Percentiles rank a stretch among this genome's conserved stretches.
These are phyloP conservation scores for Tulasnella sp. DNA, from an alignment of 768 basidiomycete species.

Conservation along the genomic window DNA sequence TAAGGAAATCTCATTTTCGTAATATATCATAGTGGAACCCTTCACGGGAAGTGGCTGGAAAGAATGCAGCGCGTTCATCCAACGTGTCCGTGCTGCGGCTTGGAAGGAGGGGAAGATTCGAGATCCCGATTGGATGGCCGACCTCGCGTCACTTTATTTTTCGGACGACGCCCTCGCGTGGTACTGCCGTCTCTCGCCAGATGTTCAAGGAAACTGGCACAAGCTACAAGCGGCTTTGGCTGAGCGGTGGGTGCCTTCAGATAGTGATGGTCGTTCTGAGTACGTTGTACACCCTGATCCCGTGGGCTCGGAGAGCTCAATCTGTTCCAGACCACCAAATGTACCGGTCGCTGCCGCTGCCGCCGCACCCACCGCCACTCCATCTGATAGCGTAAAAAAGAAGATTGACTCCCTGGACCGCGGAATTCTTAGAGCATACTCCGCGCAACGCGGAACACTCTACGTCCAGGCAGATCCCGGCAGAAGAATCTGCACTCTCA, in stretches of 20 bases:
- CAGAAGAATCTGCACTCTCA: background rate
- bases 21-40: background rate
- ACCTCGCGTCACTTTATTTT: background rate
- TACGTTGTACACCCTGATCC: background rate
- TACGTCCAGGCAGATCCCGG: background rate
- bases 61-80: conserved; percentile 6
- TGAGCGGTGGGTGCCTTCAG: background rate
- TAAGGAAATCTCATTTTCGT: too few relatives aligned
- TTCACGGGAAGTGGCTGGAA: background rate
- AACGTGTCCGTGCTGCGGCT: background rate
- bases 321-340: background rate
- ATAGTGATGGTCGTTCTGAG: background rate
- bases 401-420: background rate
- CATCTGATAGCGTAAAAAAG: background rate
- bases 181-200: background rate
- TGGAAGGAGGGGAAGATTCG: conserved; percentile 13
- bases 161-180: background rate
- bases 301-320: background rate
- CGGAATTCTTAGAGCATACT: background rate
- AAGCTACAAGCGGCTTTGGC: background rate
- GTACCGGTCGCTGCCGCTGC: background rate
- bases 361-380: too few relatives aligned
- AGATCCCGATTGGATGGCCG: conserved; percentile 10
- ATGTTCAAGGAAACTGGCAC: background rate
- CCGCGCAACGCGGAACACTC: background rate